These are phyloP conservation scores for Pseudogymnoascus destructans DNA, from an alignment of 2,329 filamentous ascomycete genomes.

Conservation along the genomic window DNA sequence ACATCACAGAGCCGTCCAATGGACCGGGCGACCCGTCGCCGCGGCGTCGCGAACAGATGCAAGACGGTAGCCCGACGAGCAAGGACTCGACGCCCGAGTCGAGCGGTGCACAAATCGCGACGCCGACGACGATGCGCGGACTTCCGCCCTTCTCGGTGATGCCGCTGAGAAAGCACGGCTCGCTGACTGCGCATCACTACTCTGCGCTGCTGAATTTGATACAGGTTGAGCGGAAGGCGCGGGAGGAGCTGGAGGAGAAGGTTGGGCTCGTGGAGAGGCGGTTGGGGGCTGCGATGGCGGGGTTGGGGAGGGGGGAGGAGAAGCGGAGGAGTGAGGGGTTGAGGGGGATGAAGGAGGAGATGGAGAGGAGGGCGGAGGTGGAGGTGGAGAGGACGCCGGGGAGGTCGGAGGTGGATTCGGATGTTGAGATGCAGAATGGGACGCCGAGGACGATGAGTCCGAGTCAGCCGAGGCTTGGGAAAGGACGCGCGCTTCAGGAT, in stretches of 20 bases:
- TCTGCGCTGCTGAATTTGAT: slow-evolving; percentile 38
- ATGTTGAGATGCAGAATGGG: slow-evolving; percentile 31
- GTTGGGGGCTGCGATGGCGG: slow-evolving; percentile 31
- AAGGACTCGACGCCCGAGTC: neutral
- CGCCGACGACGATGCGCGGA: slow-evolving; percentile 20
- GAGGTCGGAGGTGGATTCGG: slow-evolving; percentile 18
- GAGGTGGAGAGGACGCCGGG: neutral
- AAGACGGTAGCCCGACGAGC: neutral
- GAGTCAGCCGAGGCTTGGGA: slow-evolving; percentile 42
- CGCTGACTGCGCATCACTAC: slow-evolving; percentile 34
- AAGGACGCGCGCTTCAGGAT: neutral
- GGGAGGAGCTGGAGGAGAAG: slow-evolving; percentile 42
- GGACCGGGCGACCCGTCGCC: neutral
- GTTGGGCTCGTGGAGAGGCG: slow-evolving; percentile 28
- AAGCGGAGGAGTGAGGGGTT: slow-evolving; percentile 35
- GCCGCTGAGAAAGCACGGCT: slow-evolving; percentile 17
- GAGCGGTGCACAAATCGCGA: neutral
- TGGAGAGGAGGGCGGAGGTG: slow-evolving; percentile 3
- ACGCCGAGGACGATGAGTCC: slow-evolving; percentile 53
- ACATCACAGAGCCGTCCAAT: neutral
- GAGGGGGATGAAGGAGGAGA: slow-evolving; percentile 28
- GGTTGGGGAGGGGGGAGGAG: slow-evolving; percentile 38
- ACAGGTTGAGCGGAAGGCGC: slow-evolving; percentile 42
- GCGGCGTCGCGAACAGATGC: neutral
- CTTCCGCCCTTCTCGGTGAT: slow-evolving; percentile 21